phyloP scores from a whole-genome alignment of 495 filamentous ascomycete genomes.

The Lasiosphaeria ovina region DNA sequence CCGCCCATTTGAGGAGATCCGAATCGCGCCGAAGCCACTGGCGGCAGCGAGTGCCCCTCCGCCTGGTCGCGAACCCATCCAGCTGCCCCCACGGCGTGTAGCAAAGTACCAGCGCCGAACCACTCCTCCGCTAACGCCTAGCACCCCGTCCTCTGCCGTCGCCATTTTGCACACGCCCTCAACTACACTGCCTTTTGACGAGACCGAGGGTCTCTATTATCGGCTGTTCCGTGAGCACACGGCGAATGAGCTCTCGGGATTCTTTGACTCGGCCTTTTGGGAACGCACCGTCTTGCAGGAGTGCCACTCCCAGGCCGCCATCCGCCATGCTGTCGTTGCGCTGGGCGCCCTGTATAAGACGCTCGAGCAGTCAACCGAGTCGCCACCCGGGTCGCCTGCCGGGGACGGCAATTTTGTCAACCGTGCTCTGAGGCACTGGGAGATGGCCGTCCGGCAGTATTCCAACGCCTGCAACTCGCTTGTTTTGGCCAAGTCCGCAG shows the following conservation, averaged over 20 bases:
- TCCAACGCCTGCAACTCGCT: conserved; percentile 42
- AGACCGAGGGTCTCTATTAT: conserved; percentile 55
- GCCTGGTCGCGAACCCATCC: conserved; percentile 23
- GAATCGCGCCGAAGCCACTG: conserved; percentile 45
- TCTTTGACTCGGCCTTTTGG: conserved; percentile 65
- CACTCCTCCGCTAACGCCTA: conserved; percentile 39
- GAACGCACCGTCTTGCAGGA: conserved; percentile 56
- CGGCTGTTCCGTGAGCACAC: conserved; percentile 59
- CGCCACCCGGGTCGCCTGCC: conserved; percentile 43
- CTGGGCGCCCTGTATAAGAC: conserved; percentile 63
- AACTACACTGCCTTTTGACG: conserved; percentile 34
- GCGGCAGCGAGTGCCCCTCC: conserved; percentile 19
- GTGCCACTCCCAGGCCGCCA: conserved; percentile 58
- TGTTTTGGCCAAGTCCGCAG: conserved; percentile 28
- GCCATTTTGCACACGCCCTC: conserved; percentile 35
- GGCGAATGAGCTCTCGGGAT: conserved; percentile 57
- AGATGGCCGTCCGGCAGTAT: conserved; percentile 46
- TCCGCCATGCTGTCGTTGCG: conserved; percentile 65
- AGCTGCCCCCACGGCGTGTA: conserved; percentile 26
- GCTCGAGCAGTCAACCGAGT: conserved; percentile 51
- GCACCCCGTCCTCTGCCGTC: conserved; percentile 8
- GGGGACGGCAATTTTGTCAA: conserved; percentile 30
- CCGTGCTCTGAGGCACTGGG: conserved; percentile 40
- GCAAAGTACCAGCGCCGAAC: conserved; percentile 27
- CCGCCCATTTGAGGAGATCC: conserved; percentile 39